A percentile compares a stretch with the other conserved stretches of the same genome.
Conservation (phyloP, 129 eudicot genomes). For the Tagetes patula region DNA sequence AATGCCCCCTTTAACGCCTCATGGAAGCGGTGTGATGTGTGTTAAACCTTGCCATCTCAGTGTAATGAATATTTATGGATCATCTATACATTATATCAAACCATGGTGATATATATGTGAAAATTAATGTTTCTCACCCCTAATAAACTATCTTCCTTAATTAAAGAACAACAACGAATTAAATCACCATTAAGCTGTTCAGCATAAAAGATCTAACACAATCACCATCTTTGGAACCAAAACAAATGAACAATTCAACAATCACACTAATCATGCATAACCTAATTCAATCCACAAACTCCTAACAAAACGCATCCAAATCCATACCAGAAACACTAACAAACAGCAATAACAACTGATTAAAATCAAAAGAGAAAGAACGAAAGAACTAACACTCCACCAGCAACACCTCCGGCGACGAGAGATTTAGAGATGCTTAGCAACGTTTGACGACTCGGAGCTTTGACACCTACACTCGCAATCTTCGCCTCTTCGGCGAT, state of each 20-base stretch:
- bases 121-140: not conserved
- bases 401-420: constrained; percentile 95
- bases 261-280: no score
- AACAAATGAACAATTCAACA: not conserved
- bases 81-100: not conserved
- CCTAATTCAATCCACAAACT: not conserved
- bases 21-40: no score
- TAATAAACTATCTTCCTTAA: not conserved
- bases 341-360: not conserved
- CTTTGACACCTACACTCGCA: constrained; percentile 70
- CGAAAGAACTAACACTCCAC: constrained; percentile 70
- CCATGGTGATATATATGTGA: not conserved
- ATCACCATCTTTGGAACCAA: not conserved
- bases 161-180: not conserved
- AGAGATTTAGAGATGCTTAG: constrained; percentile 86
- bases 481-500: constrained; percentile 90
- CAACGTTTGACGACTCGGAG: constrained; percentile 55
- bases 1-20: no score
- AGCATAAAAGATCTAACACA: not conserved
- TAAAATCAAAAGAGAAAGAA: not conserved
- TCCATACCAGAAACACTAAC: not conserved
- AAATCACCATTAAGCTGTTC: constrained; percentile 12
- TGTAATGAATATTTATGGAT: not conserved
- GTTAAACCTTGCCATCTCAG: not conserved
- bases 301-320: not conserved